Conservation (phyloP, 345 rosid species). For the Salix brachista region DNA sequence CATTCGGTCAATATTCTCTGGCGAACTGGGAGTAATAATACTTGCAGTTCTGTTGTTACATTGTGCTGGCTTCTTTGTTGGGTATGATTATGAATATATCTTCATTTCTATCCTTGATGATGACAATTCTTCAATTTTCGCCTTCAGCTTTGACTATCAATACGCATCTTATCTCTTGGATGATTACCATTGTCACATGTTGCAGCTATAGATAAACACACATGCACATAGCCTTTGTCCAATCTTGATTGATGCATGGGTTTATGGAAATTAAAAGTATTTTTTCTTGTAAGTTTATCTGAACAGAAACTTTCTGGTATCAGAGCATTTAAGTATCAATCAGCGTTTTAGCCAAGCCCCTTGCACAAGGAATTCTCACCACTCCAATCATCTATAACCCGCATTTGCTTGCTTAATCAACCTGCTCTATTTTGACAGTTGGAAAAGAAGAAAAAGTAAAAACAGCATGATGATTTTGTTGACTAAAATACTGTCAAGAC, state of each 20-base stretch:
- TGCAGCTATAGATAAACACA: constrained; percentile 17
- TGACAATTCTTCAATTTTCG: not conserved
- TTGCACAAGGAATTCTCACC: too few species aligned
- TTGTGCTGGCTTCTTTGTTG: constrained; percentile 56
- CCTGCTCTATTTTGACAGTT: too few species aligned
- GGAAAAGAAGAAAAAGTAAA: too few species aligned
- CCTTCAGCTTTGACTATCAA: not conserved
- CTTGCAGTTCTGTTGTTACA: constrained; percentile 53
- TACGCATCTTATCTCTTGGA: not conserved
- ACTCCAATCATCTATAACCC: too few species aligned
- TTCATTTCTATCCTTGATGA: constrained; percentile 1
- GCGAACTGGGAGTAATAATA: constrained; percentile 45
- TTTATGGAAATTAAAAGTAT: not conserved
- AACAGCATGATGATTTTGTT: too few species aligned
- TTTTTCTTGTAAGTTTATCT: not conserved
- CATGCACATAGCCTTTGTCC: not conserved
- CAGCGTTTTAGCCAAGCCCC: too few species aligned
- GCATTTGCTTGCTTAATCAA: too few species aligned
- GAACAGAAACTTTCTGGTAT: not conserved
- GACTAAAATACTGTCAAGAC: too few species aligned
- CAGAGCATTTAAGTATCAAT: not conserved
- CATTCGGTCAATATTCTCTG: constrained; percentile 35
- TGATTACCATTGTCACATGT: constrained; percentile 33
- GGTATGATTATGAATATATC: constrained; percentile 37
- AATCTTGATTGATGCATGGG: not conserved